Evolutionary conservation across 2,329 filamentous ascomycete genomes (phyloP).

Genomic region (Hymenoscyphus linearis): DNA sequence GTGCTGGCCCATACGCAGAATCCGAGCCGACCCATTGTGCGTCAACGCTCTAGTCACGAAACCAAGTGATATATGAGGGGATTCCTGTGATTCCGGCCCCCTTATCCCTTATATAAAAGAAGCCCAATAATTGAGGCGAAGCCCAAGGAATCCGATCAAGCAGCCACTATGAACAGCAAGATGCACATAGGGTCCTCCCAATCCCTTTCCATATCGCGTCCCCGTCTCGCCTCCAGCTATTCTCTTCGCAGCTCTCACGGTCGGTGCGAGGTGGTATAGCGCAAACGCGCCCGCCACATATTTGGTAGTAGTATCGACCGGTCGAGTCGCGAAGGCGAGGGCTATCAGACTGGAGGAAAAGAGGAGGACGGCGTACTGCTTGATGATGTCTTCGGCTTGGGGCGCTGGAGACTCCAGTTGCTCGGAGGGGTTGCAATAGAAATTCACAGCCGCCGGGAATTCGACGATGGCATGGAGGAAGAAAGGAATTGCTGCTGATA

Average conservation of each 20-base stretch:
- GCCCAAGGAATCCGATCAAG: not conserved
- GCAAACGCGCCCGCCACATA: constrained; percentile 32
- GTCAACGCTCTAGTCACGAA: too few relatives aligned
- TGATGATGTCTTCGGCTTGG: constrained; percentile 33
- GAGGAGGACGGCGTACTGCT: constrained; percentile 36
- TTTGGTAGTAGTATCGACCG: constrained; percentile 27
- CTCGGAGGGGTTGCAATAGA: constrained; percentile 33
- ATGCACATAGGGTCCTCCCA: constrained; percentile 28
- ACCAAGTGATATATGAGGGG: too few relatives aligned
- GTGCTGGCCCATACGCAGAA: too few relatives aligned
- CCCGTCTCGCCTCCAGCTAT: constrained; percentile 9
- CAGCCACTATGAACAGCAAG: constrained; percentile 20
- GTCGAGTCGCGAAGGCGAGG: constrained; percentile 28
- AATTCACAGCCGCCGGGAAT: constrained; percentile 34
- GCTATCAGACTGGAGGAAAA: constrained; percentile 33
- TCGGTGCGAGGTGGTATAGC: constrained; percentile 34
- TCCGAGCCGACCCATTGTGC: too few relatives aligned
- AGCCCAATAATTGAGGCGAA: not conserved
- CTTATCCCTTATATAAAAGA: too few relatives aligned
- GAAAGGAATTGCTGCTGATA: constrained; percentile 19
- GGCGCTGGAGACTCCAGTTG: constrained; percentile 30
- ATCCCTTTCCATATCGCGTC: constrained; percentile 6
- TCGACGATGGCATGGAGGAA: constrained; percentile 34
- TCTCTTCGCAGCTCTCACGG: constrained; percentile 25
- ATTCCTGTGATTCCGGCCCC: too few relatives aligned